Conservation (phyloP, 371 early-diverging fungal genomes). For the Quaeritorhiza haematococci region DNA sequence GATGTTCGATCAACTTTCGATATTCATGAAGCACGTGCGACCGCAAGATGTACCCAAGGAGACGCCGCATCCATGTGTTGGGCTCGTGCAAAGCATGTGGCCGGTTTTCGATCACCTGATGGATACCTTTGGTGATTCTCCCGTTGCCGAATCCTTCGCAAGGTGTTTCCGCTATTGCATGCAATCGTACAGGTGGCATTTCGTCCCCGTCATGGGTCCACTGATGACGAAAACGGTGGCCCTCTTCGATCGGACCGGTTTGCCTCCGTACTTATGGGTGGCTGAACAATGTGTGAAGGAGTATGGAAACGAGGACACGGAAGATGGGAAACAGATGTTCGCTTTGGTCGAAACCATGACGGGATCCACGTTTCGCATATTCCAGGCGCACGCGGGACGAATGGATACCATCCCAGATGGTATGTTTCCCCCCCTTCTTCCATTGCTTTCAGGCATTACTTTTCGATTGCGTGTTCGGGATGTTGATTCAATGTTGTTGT, state of each 20-base stretch:
- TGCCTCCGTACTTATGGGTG: constrained; percentile 76
- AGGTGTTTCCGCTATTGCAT: constrained; percentile 63
- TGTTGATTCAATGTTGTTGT: too few species aligned
- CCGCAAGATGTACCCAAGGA: constrained; percentile 2
- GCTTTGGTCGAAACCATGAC: constrained; percentile 51
- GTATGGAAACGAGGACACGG: constrained; percentile 40
- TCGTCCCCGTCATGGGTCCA: constrained; percentile 48
- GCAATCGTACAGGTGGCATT: constrained; percentile 54
- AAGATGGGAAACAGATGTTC: constrained; percentile 29
- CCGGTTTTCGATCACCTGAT: constrained; percentile 52
- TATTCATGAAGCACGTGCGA: constrained; percentile 15
- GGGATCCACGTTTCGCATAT: constrained; percentile 48
- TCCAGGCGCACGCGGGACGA: constrained; percentile 35
- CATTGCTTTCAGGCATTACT: constrained; percentile 2
- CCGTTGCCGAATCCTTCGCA: constrained; percentile 58
- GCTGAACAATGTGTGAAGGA: constrained; percentile 38
- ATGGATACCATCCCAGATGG: constrained; percentile 65
- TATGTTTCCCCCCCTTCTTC: constrained; percentile 13
- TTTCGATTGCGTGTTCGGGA: too few species aligned
- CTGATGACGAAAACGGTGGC: constrained; percentile 51
- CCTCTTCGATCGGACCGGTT: constrained; percentile 57
- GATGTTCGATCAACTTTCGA: constrained; percentile 18
- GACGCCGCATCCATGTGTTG: constrained; percentile 64
- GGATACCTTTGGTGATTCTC: constrained; percentile 46
- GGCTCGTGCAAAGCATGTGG: constrained; percentile 73